Evolutionary conservation across 2,329 filamentous ascomycete species (phyloP), one percentile per base, ranked within the genome.

Genomic region (Camillea tinctor): DNA sequence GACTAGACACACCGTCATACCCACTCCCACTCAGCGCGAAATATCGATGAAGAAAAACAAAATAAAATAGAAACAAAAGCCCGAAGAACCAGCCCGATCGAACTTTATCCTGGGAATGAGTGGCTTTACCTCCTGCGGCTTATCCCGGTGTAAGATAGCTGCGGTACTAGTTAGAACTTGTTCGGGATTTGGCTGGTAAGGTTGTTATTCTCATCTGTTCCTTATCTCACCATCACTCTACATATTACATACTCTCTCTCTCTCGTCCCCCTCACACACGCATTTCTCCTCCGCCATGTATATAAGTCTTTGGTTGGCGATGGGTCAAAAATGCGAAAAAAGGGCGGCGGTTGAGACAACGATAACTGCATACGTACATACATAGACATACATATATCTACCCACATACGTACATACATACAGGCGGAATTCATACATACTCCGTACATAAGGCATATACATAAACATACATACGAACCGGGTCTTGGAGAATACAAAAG

Each of bases 91-190:
- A 23, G 5, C 49, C 20, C 54, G 56, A 55, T 60, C 53, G 57
- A n/a, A 48, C 53, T 36, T 53, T 53, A 44, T 48, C 59, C 51
- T 51, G 30, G 19, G 22, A 11, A 24, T 22, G 51, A 56, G 54
- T 56, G 52, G 48, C n/a, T 50, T 64, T 65, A 59, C 62, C 60
- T 66, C 24, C 55, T 54, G 24, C 22, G 49, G 48, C 26, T 30
- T 30, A 11, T 11, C 26, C 26, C 26, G 26, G 13, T 30, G 26
- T 7, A 30, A 4, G 26, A 30, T 30, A 7, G 26, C 26, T 30
- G 26, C 13, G 26, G 6, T 30, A 30, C 26, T 30, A 9, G 11
- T 20, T 3, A 54, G n/a, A 40, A 20, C 24, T n/a, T 23, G 51
- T 30, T 53, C 51, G 22, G 51, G 13, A 8, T 5, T 20, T 30